Percentiles rank a stretch among this genome's conserved stretches.
These are phyloP conservation scores for Cryptomeria japonica DNA, from an alignment of 75 land plant species.

Conservation along the genomic window DNA sequence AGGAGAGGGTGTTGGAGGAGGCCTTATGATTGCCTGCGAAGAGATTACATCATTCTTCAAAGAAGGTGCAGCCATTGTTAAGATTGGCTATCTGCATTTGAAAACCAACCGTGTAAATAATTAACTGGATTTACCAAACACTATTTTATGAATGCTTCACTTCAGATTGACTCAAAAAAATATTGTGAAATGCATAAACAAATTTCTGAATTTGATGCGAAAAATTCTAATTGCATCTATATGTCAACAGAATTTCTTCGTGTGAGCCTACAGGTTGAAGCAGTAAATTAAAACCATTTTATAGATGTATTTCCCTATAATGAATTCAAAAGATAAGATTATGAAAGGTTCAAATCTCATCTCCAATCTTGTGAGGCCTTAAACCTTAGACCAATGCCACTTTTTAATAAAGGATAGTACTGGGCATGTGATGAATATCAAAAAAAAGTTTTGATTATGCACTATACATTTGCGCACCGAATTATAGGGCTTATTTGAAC, in stretches of 20 bases:
- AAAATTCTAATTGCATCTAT: neutral
- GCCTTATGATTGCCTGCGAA: slow-evolving; percentile 25
- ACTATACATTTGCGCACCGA: neutral
- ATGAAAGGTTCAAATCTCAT: neutral
- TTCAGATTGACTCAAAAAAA: neutral
- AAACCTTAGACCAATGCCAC: neutral
- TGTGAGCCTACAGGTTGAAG: neutral
- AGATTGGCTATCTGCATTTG: neutral
- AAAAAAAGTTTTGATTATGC: neutral
- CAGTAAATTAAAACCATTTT: neutral
- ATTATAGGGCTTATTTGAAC: neutral
- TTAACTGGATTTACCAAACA: neutral
- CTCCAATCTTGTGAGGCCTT: no score
- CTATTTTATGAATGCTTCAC: neutral
- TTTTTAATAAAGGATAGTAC: neutral
- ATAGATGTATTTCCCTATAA: neutral
- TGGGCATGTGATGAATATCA: neutral
- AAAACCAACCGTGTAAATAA: neutral
- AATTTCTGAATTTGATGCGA: neutral
- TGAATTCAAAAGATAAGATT: neutral
- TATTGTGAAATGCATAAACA: neutral
- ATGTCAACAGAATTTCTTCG: neutral
- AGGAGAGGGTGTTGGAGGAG: slow-evolving; percentile 78
- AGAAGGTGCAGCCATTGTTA: slow-evolving; percentile 1
- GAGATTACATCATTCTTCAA: neutral